Evolutionary conservation across 106 monocot genomes (phyloP).

Genomic region (Acanthochlamys bracteata): DNA sequence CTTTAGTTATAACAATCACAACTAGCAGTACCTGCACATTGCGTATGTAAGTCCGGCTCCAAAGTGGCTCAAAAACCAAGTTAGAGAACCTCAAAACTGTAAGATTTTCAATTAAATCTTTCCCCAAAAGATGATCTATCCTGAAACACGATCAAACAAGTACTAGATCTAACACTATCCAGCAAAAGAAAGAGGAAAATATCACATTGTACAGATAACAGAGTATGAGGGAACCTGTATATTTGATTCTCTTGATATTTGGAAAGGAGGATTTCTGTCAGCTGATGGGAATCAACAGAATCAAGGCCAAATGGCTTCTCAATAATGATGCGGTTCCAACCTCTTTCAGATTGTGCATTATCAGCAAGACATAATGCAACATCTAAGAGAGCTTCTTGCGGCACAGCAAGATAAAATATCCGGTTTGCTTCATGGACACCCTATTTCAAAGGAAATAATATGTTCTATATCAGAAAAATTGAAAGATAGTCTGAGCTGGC

Average conservation of each 20-base stretch:
- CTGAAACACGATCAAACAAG: constrained; percentile 24
- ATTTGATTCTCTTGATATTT: constrained; percentile 81
- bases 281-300: constrained; percentile 48
- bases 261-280: constrained; percentile 57
- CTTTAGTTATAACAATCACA: not conserved
- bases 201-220: not conserved
- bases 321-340: constrained; percentile 86
- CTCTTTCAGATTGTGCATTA: constrained; percentile 42
- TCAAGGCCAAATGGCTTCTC: constrained; percentile 89
- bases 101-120: constrained; percentile 79
- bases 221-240: constrained; percentile 46
- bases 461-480: too few species aligned
- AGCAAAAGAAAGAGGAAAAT: not conserved
- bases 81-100: constrained; percentile 85
- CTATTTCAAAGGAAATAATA: constrained; percentile 15
- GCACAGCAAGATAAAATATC: constrained; percentile 91
- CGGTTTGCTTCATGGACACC: constrained; percentile 61
- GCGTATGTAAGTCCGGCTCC: constrained; percentile 76
- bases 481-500: too few species aligned
- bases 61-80: constrained; percentile 86
- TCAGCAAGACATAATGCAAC: constrained; percentile 67
- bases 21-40: constrained; percentile 60
- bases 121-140: constrained; percentile 86
- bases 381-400: constrained; percentile 84
- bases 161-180: not conserved